Percentiles rank a stretch among this genome's conserved stretches.
These are phyloP conservation scores for Inonotus obliquus DNA, from an alignment of 1,284 basidiomycete genomes.

Conservation along the genomic window DNA sequence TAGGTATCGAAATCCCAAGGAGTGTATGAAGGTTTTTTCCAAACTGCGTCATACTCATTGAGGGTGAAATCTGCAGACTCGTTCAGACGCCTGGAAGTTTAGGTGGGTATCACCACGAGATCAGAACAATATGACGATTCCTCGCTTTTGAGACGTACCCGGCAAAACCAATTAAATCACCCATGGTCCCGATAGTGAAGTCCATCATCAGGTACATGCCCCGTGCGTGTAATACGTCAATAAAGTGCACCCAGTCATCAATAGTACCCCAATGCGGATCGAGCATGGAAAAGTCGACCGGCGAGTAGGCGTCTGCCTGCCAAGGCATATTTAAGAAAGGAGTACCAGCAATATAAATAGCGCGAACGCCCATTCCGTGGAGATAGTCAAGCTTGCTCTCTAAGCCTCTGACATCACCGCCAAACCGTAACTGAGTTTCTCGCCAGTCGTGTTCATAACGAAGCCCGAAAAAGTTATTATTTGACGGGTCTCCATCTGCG, in stretches of 20 bases:
- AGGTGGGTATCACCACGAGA: neutral
- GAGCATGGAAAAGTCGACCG: slow-evolving; percentile 82
- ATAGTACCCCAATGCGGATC: slow-evolving; percentile 90
- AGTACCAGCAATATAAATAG: slow-evolving; percentile 88
- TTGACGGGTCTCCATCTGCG: slow-evolving; percentile 84
- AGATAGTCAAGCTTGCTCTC: slow-evolving; percentile 78
- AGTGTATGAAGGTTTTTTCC: slow-evolving; percentile 71
- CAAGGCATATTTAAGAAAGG: slow-evolving; percentile 92
- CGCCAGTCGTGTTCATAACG: slow-evolving; percentile 80
- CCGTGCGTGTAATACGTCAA: slow-evolving; percentile 71
- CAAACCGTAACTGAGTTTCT: slow-evolving; percentile 83
- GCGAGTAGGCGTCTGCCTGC: slow-evolving; percentile 94
- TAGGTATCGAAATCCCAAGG: slow-evolving; percentile 87
- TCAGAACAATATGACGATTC: too few relatives aligned
- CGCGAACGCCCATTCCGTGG: slow-evolving; percentile 78
- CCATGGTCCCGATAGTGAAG: slow-evolving; percentile 90
- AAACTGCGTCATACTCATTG: slow-evolving; percentile 68
- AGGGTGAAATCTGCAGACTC: slow-evolving; percentile 73
- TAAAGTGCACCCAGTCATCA: slow-evolving; percentile 68
- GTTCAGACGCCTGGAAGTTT: slow-evolving; percentile 62
- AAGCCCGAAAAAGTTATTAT: slow-evolving; percentile 83
- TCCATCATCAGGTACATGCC: slow-evolving; percentile 91
- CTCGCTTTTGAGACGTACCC: too few relatives aligned
- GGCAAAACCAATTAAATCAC: slow-evolving; percentile 78
- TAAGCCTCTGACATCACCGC: slow-evolving; percentile 82